Percentiles rank a stretch among this genome's conserved stretches.
Evolutionary conservation across 2,329 filamentous ascomycete genomes (phyloP).

Genomic region (Pseudodiploospora longispora): DNA sequence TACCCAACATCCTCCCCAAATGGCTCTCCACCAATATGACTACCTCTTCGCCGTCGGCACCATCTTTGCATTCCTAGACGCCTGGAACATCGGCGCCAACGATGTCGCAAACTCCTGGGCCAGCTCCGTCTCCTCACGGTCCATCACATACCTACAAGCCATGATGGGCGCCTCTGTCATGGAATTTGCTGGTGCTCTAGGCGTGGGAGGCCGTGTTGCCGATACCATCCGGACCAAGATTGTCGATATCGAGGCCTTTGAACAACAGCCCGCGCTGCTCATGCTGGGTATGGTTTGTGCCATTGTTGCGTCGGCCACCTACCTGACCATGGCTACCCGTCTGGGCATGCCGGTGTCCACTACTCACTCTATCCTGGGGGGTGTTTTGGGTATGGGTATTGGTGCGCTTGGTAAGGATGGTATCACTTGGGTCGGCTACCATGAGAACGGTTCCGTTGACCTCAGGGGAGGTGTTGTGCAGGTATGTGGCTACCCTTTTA

Average conservation of each 20-base stretch:
- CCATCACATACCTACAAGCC: constrained; percentile 52
- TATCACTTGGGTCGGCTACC: constrained; percentile 45
- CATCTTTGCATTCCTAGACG: constrained; percentile 58
- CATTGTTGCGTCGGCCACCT: constrained; percentile 42
- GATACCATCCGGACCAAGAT: constrained; percentile 55
- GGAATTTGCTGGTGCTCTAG: constrained; percentile 54
- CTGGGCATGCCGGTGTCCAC: constrained; percentile 52
- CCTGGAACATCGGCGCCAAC: constrained; percentile 52
- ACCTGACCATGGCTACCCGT: constrained; percentile 48
- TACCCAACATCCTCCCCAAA: constrained; percentile 5
- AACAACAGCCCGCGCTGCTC: constrained; percentile 39
- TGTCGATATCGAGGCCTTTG: constrained; percentile 40
- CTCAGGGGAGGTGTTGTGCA: constrained; percentile 46
- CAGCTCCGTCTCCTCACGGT: constrained; percentile 64
- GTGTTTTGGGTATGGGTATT: constrained; percentile 52
- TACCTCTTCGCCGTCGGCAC: constrained; percentile 58
- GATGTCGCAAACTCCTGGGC: constrained; percentile 74
- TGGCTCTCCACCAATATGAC: constrained; percentile 41
- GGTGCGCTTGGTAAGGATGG: constrained; percentile 42
- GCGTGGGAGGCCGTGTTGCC: constrained; percentile 52
- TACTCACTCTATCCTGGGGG: constrained; percentile 53
- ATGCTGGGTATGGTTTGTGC: constrained; percentile 54
- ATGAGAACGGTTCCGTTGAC: constrained; percentile 24
- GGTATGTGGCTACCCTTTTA: constrained; percentile 8
- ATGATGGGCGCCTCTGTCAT: constrained; percentile 51